phyloP scores from a whole-genome alignment of 2,329 filamentous ascomycete species.

The Botrytis pseudocinerea region DNA sequence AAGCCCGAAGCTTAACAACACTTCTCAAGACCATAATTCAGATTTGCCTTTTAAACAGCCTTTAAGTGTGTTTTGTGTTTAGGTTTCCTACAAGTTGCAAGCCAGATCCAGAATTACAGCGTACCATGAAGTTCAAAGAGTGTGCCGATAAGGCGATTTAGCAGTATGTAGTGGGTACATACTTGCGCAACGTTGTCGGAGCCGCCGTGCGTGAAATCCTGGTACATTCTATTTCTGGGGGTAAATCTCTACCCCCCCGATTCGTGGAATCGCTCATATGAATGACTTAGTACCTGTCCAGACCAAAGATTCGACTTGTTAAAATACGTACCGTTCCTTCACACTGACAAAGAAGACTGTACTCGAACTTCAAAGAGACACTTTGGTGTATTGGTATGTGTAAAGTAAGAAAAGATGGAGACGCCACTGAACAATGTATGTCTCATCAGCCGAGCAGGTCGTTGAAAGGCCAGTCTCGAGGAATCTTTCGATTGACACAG shows the following conservation, averaged over 20 bases:
- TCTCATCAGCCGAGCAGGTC: background rate
- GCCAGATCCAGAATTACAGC: background rate
- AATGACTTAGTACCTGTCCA: background rate
- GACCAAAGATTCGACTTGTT: background rate
- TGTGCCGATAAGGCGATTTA: background rate
- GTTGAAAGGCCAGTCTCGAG: background rate
- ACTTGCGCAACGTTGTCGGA: background rate
- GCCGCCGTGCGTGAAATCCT: background rate
- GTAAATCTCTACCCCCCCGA: background rate
- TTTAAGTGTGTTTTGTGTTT: background rate
- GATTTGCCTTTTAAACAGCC: background rate
- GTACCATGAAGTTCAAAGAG: background rate
- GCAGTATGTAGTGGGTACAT: background rate
- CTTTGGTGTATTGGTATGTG: background rate
- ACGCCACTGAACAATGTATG: too few relatives aligned
- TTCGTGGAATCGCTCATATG: background rate
- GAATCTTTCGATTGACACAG: background rate
- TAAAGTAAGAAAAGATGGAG: too few relatives aligned
- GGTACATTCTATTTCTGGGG: background rate
- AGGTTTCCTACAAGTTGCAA: background rate
- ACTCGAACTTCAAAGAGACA: background rate
- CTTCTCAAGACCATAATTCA: background rate
- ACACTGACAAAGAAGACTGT: background rate
- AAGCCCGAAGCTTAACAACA: background rate
- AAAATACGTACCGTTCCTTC: background rate